phyloP scores from a whole-genome alignment of 306 rosid genomes.

The Alnus glutinosa region DNA sequence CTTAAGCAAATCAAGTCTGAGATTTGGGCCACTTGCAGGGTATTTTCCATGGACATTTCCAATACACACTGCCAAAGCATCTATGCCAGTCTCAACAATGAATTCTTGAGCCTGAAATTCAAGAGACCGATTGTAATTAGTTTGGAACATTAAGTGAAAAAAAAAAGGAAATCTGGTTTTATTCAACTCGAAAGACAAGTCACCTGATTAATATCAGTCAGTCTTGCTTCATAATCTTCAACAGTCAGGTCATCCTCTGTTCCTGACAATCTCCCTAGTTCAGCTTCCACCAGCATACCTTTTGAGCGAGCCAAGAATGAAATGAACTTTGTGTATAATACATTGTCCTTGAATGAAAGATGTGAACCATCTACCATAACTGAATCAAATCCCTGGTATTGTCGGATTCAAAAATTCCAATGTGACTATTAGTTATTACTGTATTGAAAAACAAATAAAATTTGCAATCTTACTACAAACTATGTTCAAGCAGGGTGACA shows the following conservation, averaged over 20 bases:
- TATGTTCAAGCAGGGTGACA: conserved; percentile 18
- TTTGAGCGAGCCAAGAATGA: conserved; percentile 73
- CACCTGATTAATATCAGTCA: conserved; percentile 82
- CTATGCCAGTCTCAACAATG: conserved; percentile 86
- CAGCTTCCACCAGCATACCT: conserved; percentile 88
- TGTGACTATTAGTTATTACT: conserved; percentile 18
- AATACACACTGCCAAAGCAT: conserved; percentile 97
- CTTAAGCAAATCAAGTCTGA: conserved; percentile 89
- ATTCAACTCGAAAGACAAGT: conserved; percentile 13
- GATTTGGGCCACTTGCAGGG: conserved; percentile 88
- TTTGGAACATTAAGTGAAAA: conserved; percentile 14
- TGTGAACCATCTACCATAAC: conserved; percentile 94
- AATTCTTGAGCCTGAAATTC: conserved; percentile 82
- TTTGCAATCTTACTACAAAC: conserved; percentile 6
- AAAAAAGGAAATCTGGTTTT: conserved; percentile 14
- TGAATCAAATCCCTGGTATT: conserved; percentile 79
- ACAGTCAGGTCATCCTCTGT: conserved; percentile 94
- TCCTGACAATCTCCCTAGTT: conserved; percentile 92
- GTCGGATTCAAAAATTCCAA: conserved; percentile 27
- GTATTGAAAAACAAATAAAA: conserved; percentile 13
- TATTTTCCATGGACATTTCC: conserved; percentile 95
- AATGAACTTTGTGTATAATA: conserved; percentile 70
- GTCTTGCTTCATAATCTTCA: conserved; percentile 87
- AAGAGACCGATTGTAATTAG: conserved; percentile 6
- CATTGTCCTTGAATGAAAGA: conserved; percentile 78